Conservation (phyloP, 2,329 filamentous ascomycete species). For the Colletotrichum sp. region DNA sequence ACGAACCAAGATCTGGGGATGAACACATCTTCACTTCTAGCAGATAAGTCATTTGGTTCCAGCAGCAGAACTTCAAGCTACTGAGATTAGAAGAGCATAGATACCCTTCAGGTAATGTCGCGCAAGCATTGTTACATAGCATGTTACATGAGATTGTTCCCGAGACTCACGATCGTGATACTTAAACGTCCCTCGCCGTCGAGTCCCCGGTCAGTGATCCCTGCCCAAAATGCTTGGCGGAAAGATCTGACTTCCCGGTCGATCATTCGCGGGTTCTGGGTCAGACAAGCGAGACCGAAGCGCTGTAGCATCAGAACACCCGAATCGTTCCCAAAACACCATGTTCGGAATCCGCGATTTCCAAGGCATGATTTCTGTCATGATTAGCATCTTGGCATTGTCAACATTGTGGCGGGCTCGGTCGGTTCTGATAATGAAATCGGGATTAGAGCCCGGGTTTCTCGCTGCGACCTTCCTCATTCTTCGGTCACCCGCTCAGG, state of each 20-base stretch:
- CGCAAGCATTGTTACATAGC: background rate
- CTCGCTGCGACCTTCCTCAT: constrained; percentile 14
- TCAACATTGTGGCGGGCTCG: background rate
- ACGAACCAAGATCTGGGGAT: background rate
- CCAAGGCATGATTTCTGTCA: background rate
- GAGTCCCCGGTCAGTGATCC: background rate
- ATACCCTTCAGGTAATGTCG: fast-evolving
- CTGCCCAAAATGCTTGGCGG: background rate
- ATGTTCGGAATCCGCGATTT: background rate
- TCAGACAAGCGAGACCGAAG: background rate
- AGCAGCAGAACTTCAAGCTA: fast-evolving
- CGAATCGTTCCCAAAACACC: background rate
- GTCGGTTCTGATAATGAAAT: background rate
- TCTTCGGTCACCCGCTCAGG: background rate
- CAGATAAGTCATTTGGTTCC: background rate
- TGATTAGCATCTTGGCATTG: background rate
- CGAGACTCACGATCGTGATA: background rate
- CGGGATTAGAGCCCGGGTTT: background rate
- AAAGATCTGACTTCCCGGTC: background rate
- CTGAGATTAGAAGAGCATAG: background rate
- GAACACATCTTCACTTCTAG: fast-evolving
- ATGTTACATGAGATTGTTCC: background rate
- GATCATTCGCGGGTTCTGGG: background rate
- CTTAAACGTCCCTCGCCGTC: background rate
- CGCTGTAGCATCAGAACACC: background rate